Evolutionary conservation across 352 stramenopile species (phyloP), one percentile per base, ranked within the genome.

Genomic region (Globisporangium takayamanum): DNA sequence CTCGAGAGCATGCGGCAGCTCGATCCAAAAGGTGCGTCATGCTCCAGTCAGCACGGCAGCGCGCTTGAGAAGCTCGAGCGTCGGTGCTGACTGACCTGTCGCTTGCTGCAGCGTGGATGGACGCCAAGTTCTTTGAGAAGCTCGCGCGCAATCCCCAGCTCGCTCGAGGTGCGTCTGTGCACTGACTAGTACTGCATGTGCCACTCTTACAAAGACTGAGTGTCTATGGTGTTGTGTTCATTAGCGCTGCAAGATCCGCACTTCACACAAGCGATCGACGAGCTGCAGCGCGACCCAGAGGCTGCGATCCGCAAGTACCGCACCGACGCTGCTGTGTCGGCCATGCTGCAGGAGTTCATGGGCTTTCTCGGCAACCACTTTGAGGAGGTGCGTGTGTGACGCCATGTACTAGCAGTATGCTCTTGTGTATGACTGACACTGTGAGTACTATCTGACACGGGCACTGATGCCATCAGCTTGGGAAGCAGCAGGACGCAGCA

Each of bases 301-400:
- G 71, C 67, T 1, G 80, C 79, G 3, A 60, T 90, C 10, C 53
- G 74, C 48, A 89, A 91, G 59, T 91, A 93, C 58, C 69, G 77
- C 39, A 80, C 82, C 20, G 79, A 93, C 53, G 53, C 60, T 3
- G 78, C 76, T 2, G 68, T 91, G 3, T 82, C 77, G 0, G 51
- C 64, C 0, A 89, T 91, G 76, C 59, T 91, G 50, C 63, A 63
- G 25, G 80, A 88, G 54, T 93, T 89, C 41, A 76, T 90, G 69
- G 72, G 72, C 50, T 91, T 91, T 54, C 50, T 91, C 10, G 80
- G 80, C 4, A 67, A 62, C 48, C 80, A 93, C 58, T 91, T 93
- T 45, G 79, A 91, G 64, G 69, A 92, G 76, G 80, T 88, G 52
- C n/a, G 68, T 59, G 12, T 5, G 30, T 26, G 44, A 14, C 12